Conservation (phyloP, 768 basidiomycete species). For the Naematelia aurantialba region DNA sequence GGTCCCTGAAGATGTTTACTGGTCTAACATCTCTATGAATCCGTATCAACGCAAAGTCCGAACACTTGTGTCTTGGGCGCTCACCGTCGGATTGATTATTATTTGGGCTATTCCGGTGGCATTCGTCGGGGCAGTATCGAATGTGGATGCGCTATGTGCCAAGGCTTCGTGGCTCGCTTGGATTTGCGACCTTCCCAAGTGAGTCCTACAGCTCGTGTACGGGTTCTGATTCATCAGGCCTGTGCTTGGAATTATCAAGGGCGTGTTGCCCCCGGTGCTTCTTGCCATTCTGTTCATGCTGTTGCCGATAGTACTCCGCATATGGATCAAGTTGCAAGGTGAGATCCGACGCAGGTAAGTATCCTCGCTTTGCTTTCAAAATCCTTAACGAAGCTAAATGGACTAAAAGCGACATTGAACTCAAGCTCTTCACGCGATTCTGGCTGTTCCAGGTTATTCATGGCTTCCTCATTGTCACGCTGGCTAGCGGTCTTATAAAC, state of each 20-base stretch:
- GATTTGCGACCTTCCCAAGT: constrained; percentile 41
- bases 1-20: constrained; percentile 50
- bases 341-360: constrained; percentile 43
- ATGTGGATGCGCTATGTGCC: constrained; percentile 46
- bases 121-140: constrained; percentile 49
- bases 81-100: constrained; percentile 50
- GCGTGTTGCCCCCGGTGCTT: constrained; percentile 49
- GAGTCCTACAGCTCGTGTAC: constrained; percentile 13
- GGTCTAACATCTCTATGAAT: constrained; percentile 48
- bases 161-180: constrained; percentile 45
- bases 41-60: constrained; percentile 44
- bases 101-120: constrained; percentile 49
- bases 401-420: constrained; percentile 44
- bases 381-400: too few relatives aligned
- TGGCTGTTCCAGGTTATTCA: constrained; percentile 52
- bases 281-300: constrained; percentile 51
- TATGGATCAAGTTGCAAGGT: constrained; percentile 44
- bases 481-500: constrained; percentile 46
- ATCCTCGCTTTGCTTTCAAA: neutral
- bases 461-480: constrained; percentile 51
- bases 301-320: constrained; percentile 46
- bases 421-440: constrained; percentile 48
- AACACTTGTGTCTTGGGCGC: constrained; percentile 41
- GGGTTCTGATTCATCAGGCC: constrained; percentile 7
- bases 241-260: constrained; percentile 47